These are phyloP conservation scores for Dendrocalamus latiflorus DNA, from an alignment of 202 grass and related monocot genomes.

Conservation along the genomic window DNA sequence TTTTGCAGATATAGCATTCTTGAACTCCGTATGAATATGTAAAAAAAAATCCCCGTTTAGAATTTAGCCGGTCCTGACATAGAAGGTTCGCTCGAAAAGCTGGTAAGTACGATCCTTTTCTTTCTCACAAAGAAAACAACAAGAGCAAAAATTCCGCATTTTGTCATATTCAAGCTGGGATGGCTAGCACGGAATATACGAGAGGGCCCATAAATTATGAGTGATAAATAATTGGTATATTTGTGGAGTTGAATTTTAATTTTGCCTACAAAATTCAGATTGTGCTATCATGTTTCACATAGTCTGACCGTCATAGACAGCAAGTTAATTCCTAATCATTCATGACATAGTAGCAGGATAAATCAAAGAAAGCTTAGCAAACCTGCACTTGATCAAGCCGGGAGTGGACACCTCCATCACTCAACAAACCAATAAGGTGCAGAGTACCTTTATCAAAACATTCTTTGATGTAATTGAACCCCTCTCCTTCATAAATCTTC, in stretches of 20 bases:
- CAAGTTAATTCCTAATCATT: no score
- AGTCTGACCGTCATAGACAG: no score
- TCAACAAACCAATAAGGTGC: no score
- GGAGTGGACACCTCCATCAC: no score
- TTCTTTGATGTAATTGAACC: slow-evolving; percentile 90
- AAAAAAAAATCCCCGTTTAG: neutral
- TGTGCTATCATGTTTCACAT: no score
- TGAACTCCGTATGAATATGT: no score
- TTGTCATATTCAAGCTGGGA: neutral
- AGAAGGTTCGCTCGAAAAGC: neutral
- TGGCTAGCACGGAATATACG: neutral
- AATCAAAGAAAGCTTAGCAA: neutral
- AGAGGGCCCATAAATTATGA: no score
- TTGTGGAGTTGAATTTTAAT: no score
- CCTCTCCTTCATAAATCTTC: slow-evolving; percentile 82
- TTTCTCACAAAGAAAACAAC: neutral
- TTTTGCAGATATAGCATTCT: neutral
- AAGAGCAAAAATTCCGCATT: neutral
- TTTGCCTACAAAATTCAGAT: no score
- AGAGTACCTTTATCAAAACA: slow-evolving; percentile 66
- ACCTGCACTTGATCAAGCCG: no score
- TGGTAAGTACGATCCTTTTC: neutral
- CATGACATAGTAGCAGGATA: neutral
- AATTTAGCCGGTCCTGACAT: neutral
- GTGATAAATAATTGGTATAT: no score